Conservation (phyloP, 2,329 filamentous ascomycete genomes). For the Neopestalotiopsis rosae region DNA sequence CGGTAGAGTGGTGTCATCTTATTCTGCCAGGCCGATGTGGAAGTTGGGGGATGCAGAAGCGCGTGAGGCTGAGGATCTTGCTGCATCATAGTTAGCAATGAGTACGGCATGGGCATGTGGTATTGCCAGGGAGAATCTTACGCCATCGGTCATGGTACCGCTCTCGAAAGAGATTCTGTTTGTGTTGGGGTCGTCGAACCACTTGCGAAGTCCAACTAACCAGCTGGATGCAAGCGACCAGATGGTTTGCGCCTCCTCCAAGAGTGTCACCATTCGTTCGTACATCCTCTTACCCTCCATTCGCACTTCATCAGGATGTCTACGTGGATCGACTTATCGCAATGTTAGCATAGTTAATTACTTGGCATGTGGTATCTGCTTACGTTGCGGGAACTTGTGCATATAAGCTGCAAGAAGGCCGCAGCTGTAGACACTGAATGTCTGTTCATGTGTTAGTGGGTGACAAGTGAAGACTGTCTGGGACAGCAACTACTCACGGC, state of each 20-base stretch:
- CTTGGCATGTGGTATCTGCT: conserved; percentile 26
- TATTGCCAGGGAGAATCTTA: conserved; percentile 28
- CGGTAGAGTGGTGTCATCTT: conserved; percentile 19
- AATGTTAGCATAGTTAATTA: background rate
- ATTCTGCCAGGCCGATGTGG: conserved; percentile 17
- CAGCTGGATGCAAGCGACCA: conserved; percentile 60
- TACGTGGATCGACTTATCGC: conserved; percentile 21
- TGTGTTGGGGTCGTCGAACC: conserved; percentile 49
- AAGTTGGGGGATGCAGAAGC: conserved; percentile 19
- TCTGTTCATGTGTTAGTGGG: conserved; percentile 26
- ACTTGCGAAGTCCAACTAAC: conserved; percentile 55
- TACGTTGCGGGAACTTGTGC: conserved; percentile 56
- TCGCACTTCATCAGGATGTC: conserved; percentile 44
- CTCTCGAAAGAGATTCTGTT: conserved; percentile 43
- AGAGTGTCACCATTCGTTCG: conserved; percentile 48
- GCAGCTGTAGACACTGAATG: conserved; percentile 61
- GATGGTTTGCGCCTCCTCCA: conserved; percentile 53
- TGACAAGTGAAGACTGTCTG: background rate
- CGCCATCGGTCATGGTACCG: conserved; percentile 57
- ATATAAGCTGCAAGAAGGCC: conserved; percentile 58
- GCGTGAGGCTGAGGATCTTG: conserved; percentile 19
- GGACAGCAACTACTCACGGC: conserved; percentile 39
- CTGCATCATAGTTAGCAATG: background rate
- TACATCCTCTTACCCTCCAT: conserved; percentile 52
- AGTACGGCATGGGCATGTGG: background rate